Conservation (phyloP, 2,329 filamentous ascomycete genomes). For the Trichoderma cornu-damae region DNA sequence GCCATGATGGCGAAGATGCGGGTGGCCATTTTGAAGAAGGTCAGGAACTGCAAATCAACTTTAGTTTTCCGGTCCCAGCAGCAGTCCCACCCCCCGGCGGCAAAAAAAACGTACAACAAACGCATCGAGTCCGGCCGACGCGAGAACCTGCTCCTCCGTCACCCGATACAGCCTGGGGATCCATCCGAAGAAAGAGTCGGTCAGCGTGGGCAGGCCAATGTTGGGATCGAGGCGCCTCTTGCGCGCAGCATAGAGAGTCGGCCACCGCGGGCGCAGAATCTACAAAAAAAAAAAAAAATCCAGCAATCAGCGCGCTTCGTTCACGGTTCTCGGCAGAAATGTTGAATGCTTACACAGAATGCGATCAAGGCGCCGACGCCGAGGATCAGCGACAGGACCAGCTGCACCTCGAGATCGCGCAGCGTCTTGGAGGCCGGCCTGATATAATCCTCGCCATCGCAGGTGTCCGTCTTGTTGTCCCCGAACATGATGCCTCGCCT, state of each 20-base stretch:
- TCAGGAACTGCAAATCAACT: slow-evolving; percentile 57
- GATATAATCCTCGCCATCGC: slow-evolving; percentile 25
- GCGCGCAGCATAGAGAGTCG: slow-evolving; percentile 80
- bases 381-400: slow-evolving; percentile 65
- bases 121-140: slow-evolving; percentile 87
- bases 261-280: slow-evolving; percentile 88
- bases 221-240: slow-evolving; percentile 64
- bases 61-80: neutral
- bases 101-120: slow-evolving; percentile 62
- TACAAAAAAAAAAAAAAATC: slow-evolving; percentile 32
- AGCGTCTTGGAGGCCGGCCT: slow-evolving; percentile 24
- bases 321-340: neutral
- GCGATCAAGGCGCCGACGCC: slow-evolving; percentile 66
- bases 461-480: slow-evolving; percentile 22
- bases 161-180: slow-evolving; percentile 80
- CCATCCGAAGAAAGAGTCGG: slow-evolving; percentile 87
- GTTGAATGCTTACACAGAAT: slow-evolving; percentile 63
- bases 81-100: neutral
- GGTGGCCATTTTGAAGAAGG: slow-evolving; percentile 93
- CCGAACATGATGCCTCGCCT: slow-evolving; percentile 18
- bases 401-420: slow-evolving; percentile 57
- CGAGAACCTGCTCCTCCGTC: slow-evolving; percentile 81
- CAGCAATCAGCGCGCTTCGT: neutral
- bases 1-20: slow-evolving; percentile 75
- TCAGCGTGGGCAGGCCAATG: slow-evolving; percentile 66